A percentile compares a stretch with the other conserved stretches of the same genome.
Evolutionary conservation across 2,329 filamentous ascomycete genomes (phyloP).

Genomic region (Phialocephala subalpina): DNA sequence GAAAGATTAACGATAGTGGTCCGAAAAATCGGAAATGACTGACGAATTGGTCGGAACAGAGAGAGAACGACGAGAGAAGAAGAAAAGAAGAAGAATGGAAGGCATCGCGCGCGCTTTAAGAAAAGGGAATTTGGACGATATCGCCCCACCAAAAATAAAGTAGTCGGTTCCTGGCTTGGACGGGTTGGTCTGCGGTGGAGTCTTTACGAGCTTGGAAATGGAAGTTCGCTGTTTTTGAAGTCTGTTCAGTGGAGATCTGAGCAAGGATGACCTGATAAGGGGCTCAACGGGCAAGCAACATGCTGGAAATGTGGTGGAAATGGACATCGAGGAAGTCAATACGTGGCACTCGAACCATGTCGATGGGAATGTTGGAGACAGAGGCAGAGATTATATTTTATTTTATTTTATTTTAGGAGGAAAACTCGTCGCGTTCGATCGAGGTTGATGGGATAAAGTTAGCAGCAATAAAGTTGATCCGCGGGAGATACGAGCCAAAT

Average conservation of each 20-base stretch:
- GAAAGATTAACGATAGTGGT: constrained; percentile 9
- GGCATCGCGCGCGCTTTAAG: background rate
- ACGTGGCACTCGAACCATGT: no score
- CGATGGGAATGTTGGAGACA: no score
- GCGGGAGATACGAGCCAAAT: no score
- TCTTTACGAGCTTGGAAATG: constrained; percentile 1
- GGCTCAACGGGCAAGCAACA: background rate
- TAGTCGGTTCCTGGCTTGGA: no score
- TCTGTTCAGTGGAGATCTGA: background rate
- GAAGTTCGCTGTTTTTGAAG: background rate
- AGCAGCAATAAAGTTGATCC: no score
- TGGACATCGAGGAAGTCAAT: no score
- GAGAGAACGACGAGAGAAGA: background rate
- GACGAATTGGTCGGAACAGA: background rate
- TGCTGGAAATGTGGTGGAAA: no score
- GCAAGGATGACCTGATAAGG: background rate
- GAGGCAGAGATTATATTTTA: no score
- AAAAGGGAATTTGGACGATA: background rate
- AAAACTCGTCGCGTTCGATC: no score
- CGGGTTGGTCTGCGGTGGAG: background rate
- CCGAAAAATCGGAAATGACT: background rate
- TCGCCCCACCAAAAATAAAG: background rate
- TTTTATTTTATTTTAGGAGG: no score
- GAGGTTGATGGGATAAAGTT: no score
- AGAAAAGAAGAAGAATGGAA: background rate